Conservation (phyloP, 495 filamentous ascomycete species). For the Penicillium pulvis region DNA sequence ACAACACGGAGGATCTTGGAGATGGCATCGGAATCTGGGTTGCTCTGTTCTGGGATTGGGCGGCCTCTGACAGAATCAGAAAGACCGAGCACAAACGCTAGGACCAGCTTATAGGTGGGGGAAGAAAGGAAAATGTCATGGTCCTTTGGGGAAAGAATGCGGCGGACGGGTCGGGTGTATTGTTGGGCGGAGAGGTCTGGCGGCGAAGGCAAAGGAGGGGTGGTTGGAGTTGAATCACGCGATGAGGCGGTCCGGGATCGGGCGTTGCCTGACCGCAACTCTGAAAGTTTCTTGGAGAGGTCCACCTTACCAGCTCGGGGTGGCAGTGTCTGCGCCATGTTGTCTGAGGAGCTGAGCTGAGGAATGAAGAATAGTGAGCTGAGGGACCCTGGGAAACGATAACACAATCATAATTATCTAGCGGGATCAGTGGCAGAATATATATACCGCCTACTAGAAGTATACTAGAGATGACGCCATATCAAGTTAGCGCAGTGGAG, state of each 20-base stretch:
- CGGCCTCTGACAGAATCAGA: constrained; percentile 78
- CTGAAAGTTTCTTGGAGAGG: constrained; percentile 64
- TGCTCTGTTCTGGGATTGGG: constrained; percentile 65
- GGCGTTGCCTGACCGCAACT: constrained; percentile 60
- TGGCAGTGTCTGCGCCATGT: constrained; percentile 27
- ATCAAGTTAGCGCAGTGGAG: constrained; percentile 8
- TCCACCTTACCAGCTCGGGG: constrained; percentile 51
- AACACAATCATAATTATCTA: background rate
- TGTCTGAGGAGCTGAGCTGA: constrained; percentile 10
- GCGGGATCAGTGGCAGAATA: constrained; percentile 2
- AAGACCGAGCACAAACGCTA: constrained; percentile 83
- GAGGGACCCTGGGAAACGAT: background rate
- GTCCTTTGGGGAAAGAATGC: constrained; percentile 79
- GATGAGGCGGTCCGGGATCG: constrained; percentile 55
- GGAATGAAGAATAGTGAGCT: background rate
- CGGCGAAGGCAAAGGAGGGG: constrained; percentile 69
- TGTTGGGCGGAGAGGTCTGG: constrained; percentile 61
- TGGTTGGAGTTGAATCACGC: constrained; percentile 67
- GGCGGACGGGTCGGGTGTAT: constrained; percentile 68
- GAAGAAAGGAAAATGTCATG: constrained; percentile 81
- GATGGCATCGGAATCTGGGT: constrained; percentile 57
- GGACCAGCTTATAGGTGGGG: constrained; percentile 72
- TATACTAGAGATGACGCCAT: constrained; percentile 8
- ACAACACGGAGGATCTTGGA: constrained; percentile 70
- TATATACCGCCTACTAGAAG: background rate